Evolutionary conservation across 306 rosid genomes (phyloP).

Genomic region (Casuarina cunninghamiana): DNA sequence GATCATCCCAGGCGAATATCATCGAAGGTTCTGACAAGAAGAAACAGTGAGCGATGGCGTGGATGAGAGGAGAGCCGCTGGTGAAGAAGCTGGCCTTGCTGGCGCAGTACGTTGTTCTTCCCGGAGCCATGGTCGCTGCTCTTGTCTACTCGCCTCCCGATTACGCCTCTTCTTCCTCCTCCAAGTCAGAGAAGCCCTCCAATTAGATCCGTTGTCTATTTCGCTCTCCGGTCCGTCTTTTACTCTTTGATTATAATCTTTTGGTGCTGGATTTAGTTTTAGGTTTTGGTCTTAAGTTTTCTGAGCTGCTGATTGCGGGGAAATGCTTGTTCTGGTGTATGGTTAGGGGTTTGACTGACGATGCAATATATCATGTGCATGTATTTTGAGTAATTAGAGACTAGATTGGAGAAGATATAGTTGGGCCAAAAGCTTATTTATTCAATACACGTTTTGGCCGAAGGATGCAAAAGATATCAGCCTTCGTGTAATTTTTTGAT

Average conservation of each 20-base stretch:
- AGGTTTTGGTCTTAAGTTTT: neutral
- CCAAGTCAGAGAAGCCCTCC: constrained; percentile 22
- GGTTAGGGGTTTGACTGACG: too few relatives aligned
- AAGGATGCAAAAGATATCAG: too few relatives aligned
- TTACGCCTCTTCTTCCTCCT: constrained; percentile 18
- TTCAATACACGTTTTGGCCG: too few relatives aligned
- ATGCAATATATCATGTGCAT: neutral
- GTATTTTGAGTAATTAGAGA: neutral
- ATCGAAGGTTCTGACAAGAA: neutral
- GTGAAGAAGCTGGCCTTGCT: constrained; percentile 37
- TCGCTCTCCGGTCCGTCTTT: neutral
- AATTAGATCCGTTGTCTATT: constrained; percentile 8
- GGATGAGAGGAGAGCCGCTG: constrained; percentile 45
- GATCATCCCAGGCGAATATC: too few relatives aligned
- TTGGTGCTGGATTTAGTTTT: neutral
- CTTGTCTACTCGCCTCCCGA: constrained; percentile 44
- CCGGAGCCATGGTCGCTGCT: constrained; percentile 44
- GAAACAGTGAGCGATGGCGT: constrained; percentile 26
- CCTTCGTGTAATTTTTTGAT: too few relatives aligned
- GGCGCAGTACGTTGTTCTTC: constrained; percentile 37
- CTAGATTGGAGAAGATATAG: neutral
- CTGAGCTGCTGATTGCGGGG: neutral
- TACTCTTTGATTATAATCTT: neutral
- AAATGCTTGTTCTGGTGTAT: neutral
- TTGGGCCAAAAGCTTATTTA: too few relatives aligned